phyloP scores from a whole-genome alignment of 2,329 filamentous ascomycete genomes.

The Stagonosporopsis cucurbitacearum region DNA sequence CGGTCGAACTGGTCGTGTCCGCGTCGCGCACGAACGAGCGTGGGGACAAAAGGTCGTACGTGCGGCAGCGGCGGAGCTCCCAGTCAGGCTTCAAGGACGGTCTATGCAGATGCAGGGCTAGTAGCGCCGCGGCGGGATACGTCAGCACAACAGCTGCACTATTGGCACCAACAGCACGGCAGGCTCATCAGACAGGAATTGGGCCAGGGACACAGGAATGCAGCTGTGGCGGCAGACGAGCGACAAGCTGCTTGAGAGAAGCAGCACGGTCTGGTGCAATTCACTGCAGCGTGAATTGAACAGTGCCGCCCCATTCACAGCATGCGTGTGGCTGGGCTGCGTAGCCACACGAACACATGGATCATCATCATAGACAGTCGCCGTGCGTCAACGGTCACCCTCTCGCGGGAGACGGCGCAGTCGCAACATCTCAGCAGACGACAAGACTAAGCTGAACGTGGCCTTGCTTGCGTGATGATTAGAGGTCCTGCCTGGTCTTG shows the following conservation, averaged over 20 bases:
- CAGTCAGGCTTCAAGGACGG: constrained; percentile 11
- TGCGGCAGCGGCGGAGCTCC: constrained; percentile 8
- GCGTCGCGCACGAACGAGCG: constrained; percentile 8
- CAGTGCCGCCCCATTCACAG: background rate
- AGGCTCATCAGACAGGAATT: constrained; percentile 7
- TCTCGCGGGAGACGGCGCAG: no score
- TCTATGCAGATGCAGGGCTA: constrained; percentile 12
- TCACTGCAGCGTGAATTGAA: background rate
- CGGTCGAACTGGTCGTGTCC: background rate
- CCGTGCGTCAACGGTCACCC: no score
- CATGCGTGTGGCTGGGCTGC: constrained; percentile 1
- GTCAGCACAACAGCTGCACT: constrained; percentile 17
- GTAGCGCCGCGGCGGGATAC: constrained; percentile 5
- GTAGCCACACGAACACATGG: constrained; percentile 5
- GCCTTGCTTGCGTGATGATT: background rate
- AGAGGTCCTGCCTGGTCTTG: background rate
- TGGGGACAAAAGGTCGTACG: constrained; percentile 1
- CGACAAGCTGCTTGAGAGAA: no score
- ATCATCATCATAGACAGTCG: no score
- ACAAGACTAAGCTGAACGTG: background rate
- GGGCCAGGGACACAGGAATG: background rate
- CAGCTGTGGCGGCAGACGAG: background rate
- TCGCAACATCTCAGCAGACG: background rate
- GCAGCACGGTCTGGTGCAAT: background rate
- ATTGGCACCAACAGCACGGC: no score